A percentile compares a stretch with the other conserved stretches of the same genome.
phyloP scores from a whole-genome alignment of 2,329 filamentous ascomycete species.

The Metarhizium sp. region DNA sequence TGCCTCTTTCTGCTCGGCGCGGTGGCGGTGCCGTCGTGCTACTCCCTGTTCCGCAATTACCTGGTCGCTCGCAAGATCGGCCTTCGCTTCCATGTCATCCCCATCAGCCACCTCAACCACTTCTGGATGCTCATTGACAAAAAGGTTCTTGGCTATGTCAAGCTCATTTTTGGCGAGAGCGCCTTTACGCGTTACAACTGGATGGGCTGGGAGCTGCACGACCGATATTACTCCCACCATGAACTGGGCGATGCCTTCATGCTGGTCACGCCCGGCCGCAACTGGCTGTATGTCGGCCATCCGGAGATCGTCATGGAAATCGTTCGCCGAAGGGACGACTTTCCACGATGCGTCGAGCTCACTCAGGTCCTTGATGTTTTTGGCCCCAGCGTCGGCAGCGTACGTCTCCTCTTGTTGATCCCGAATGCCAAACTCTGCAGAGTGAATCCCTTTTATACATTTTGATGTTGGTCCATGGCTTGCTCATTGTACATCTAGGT shows the following conservation, averaged over 20 bases:
- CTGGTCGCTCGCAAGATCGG: slow-evolving; percentile 16
- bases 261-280: slow-evolving; percentile 4
- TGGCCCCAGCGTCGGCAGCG: neutral
- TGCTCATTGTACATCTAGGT: neutral
- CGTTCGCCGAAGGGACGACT: neutral
- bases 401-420: neutral
- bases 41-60: neutral
- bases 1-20: too few relatives aligned
- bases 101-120: slow-evolving; percentile 20
- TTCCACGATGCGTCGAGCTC: too few relatives aligned
- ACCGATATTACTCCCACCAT: slow-evolving; percentile 14
- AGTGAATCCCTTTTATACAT: too few relatives aligned
- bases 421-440: neutral
- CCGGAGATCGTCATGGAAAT: slow-evolving; percentile 6
- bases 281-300: slow-evolving; percentile 6
- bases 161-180: slow-evolving; percentile 7
- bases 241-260: slow-evolving; percentile 16
- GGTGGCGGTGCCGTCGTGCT: too few relatives aligned
- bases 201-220: slow-evolving; percentile 17
- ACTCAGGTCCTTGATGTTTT: neutral
- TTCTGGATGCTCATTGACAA: slow-evolving; percentile 20
- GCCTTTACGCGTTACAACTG: slow-evolving; percentile 23
- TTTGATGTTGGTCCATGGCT: neutral
- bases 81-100: slow-evolving; percentile 21
- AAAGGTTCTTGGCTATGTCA: slow-evolving; percentile 7